phyloP scores from a whole-genome alignment of 495 filamentous ascomycete genomes.

The Penicillium pulvis region DNA sequence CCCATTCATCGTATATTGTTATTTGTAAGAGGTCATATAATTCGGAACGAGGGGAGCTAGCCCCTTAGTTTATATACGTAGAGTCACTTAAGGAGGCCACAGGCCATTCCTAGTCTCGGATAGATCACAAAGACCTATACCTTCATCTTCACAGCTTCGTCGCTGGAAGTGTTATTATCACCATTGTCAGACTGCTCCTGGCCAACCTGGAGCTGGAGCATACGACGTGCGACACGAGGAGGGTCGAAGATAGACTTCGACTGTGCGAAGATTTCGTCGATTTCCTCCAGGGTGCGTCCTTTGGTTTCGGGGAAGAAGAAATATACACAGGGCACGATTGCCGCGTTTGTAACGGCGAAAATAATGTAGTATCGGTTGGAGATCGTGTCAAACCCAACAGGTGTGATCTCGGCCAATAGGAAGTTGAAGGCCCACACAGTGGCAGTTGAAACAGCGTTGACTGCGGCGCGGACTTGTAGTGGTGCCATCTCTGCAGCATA shows the following conservation, averaged over 20 bases:
- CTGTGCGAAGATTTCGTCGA: slow-evolving; percentile 41
- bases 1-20: not conserved
- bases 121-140: not conserved
- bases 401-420: slow-evolving; percentile 45
- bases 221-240: slow-evolving; percentile 7
- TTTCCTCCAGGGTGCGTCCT: slow-evolving; percentile 45
- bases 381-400: slow-evolving; percentile 46
- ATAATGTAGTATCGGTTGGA: slow-evolving; percentile 49
- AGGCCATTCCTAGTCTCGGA: not conserved
- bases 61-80: not conserved
- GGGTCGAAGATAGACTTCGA: slow-evolving; percentile 23
- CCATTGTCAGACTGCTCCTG: slow-evolving; percentile 7
- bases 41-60: not conserved
- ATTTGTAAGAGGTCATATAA: not conserved
- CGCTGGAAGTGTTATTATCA: slow-evolving; percentile 3
- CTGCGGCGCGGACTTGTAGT: slow-evolving; percentile 64
- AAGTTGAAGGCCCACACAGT: slow-evolving; percentile 63
- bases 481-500: slow-evolving; percentile 65
- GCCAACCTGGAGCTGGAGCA: slow-evolving; percentile 8
- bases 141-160: slow-evolving; percentile 4
- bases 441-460: slow-evolving; percentile 62
- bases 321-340: slow-evolving; percentile 13
- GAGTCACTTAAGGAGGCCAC: not conserved
- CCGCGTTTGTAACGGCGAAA: slow-evolving; percentile 44
- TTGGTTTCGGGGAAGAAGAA: slow-evolving; percentile 45